Evolutionary conservation across 495 filamentous ascomycete species (phyloP).

Genomic region (Neurospora sp.): DNA sequence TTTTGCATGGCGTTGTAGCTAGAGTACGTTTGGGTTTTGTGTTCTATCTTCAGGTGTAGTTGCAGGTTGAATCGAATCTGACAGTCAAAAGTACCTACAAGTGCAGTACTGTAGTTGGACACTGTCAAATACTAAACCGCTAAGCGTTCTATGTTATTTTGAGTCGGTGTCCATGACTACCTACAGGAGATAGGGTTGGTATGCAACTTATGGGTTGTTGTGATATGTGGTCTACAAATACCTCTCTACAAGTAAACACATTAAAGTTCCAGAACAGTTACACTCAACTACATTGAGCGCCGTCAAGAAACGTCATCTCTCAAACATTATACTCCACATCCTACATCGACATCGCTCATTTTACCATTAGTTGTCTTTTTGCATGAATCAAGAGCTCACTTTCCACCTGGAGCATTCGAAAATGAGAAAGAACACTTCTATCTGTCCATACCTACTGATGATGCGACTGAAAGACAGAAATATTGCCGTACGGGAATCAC

Average conservation of each 20-base stretch:
- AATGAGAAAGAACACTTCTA: neutral
- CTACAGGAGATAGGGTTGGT: too few relatives aligned
- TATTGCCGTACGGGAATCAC: too few relatives aligned
- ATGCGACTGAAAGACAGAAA: too few relatives aligned
- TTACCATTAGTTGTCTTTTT: neutral
- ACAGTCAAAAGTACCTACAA: neutral
- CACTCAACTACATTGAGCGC: neutral
- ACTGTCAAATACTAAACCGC: neutral
- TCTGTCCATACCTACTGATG: too few relatives aligned
- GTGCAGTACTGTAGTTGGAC: neutral
- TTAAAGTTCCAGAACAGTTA: neutral
- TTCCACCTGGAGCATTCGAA: neutral
- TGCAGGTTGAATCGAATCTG: neutral
- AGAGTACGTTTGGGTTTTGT: neutral
- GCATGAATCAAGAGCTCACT: neutral
- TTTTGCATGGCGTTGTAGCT: neutral
- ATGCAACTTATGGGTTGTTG: too few relatives aligned
- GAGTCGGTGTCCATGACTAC: neutral
- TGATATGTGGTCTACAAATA: too few relatives aligned
- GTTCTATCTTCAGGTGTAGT: neutral
- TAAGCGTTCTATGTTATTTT: neutral
- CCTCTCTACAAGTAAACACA: too few relatives aligned
- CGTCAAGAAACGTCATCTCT: neutral
- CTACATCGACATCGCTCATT: neutral
- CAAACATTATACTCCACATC: too few relatives aligned